Evolutionary conservation across 495 filamentous ascomycete species (phyloP).

Genomic region (Penicillium odoratum): DNA sequence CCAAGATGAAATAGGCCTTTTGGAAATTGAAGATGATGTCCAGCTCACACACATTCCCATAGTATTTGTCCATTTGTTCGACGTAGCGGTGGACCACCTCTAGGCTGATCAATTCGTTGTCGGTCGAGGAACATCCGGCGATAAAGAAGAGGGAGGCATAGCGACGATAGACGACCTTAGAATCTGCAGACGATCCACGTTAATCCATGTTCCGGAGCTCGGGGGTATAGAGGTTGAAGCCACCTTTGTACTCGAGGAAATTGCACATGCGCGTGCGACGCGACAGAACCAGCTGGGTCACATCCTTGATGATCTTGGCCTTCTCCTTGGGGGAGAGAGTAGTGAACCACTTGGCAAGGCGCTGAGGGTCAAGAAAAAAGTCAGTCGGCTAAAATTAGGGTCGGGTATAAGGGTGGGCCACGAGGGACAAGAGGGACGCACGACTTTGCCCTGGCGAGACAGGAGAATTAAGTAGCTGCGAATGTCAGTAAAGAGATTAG

Average conservation of each 20-base stretch:
- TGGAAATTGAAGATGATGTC: constrained; percentile 99
- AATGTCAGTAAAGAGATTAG: constrained; percentile 1
- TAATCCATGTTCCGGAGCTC: constrained; percentile 12
- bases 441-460: constrained; percentile 98
- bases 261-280: constrained; percentile 98
- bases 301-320: constrained; percentile 99
- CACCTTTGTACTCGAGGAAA: constrained; percentile 99
- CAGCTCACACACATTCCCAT: constrained; percentile 98
- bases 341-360: constrained; percentile 99
- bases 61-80: constrained; percentile 99
- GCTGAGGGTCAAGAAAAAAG: constrained; percentile 55
- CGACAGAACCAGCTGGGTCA: constrained; percentile 95
- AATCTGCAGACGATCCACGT: constrained; percentile 56
- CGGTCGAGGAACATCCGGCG: constrained; percentile 87
- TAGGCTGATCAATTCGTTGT: constrained; percentile 97
- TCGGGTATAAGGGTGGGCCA: constrained; percentile 39
- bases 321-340: constrained; percentile 98
- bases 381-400: constrained; percentile 31
- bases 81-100: constrained; percentile 99
- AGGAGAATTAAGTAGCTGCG: constrained; percentile 93
- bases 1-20: constrained; percentile 98
- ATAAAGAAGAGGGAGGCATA: constrained; percentile 99
- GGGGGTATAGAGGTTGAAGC: constrained; percentile 8
- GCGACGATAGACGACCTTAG: constrained; percentile 96
- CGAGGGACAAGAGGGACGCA: constrained; percentile 48